phyloP scores from a whole-genome alignment of 208 protist species.

The Wallacemonas collosoma region DNA sequence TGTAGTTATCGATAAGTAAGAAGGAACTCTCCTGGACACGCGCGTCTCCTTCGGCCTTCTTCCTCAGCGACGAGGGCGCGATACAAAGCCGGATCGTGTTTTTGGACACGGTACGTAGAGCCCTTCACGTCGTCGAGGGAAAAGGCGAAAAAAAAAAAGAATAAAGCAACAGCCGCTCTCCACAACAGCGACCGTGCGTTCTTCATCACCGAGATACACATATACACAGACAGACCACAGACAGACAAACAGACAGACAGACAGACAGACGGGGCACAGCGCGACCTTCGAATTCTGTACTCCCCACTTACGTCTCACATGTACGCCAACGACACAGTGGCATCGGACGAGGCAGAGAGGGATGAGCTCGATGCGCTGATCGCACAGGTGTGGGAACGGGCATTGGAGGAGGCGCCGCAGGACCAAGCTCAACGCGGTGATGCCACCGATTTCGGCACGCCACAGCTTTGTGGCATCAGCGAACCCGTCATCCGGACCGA shows the following conservation, averaged over 20 bases:
- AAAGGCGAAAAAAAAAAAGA: too few relatives aligned
- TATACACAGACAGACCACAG: too few relatives aligned
- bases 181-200: background rate
- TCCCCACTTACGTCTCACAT: background rate
- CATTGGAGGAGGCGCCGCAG: background rate
- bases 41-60: too few relatives aligned
- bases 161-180: too few relatives aligned
- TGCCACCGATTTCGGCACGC: background rate
- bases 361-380: slow-evolving; percentile 9
- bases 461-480: background rate
- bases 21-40: background rate
- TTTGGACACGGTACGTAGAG: too few relatives aligned
- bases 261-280: too few relatives aligned
- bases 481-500: background rate
- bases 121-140: too few relatives aligned
- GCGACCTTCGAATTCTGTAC: background rate
- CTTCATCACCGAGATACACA: background rate
- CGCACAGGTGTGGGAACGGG: background rate
- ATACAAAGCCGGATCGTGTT: too few relatives aligned
- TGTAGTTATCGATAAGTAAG: background rate
- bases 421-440: slow-evolving; percentile 4
- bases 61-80: too few relatives aligned
- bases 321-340: background rate
- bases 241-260: too few relatives aligned
- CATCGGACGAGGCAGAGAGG: background rate